These are phyloP conservation scores for Xylariaceae sp. DNA, from an alignment of 2,329 filamentous ascomycete genomes.

Conservation along the genomic window DNA sequence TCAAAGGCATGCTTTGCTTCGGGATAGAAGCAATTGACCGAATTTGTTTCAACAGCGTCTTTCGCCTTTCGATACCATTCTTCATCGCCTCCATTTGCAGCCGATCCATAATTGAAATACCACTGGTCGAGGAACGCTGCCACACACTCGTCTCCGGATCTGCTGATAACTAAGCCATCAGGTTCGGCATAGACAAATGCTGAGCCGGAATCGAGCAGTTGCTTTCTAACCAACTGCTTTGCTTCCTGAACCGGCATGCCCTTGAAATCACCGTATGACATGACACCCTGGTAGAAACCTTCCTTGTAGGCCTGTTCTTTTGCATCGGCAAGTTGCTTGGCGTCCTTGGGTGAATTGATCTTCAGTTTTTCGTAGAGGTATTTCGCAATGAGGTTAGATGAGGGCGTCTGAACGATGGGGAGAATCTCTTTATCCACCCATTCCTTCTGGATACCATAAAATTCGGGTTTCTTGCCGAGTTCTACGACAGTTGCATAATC, in stretches of 20 bases:
- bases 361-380: constrained; percentile 89
- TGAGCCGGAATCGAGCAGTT: constrained; percentile 70
- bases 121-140: constrained; percentile 94
- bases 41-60: constrained; percentile 69
- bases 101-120: constrained; percentile 88
- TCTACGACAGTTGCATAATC: constrained; percentile 90
- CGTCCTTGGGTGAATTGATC: constrained; percentile 95
- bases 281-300: constrained; percentile 92
- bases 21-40: constrained; percentile 71
- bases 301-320: constrained; percentile 98
- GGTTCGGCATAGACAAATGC: constrained; percentile 92
- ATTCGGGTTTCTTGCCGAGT: constrained; percentile 91
- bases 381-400: constrained; percentile 81
- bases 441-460: constrained; percentile 94
- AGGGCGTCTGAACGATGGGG: constrained; percentile 87
- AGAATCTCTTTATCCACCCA: constrained; percentile 91
- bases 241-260: constrained; percentile 84
- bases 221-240: constrained; percentile 56
- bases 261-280: constrained; percentile 85
- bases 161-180: constrained; percentile 83
- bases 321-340: constrained; percentile 85
- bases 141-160: constrained; percentile 91
- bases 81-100: constrained; percentile 54
- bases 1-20: constrained; percentile 82
- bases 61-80: constrained; percentile 80